phyloP scores from a whole-genome alignment of 106 monocot species.

The Allium fistulosum region DNA sequence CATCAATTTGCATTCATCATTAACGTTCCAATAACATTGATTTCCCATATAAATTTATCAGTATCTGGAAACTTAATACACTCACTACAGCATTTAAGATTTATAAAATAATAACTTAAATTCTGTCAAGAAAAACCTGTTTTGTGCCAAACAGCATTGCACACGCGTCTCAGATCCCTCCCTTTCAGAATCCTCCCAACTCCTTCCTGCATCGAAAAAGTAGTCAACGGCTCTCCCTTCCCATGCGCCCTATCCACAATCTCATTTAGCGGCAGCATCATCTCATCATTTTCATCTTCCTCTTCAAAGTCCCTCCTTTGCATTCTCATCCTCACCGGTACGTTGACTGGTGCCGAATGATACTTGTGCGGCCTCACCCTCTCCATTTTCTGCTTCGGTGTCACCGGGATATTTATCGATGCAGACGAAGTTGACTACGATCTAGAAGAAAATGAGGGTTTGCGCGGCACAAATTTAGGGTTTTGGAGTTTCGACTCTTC shows the following conservation, averaged over 20 bases:
- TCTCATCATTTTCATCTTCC: conserved; percentile 16
- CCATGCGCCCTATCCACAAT: conserved; percentile 51
- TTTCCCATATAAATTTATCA: too few relatives aligned
- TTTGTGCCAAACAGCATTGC: conserved; percentile 70
- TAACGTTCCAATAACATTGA: too few relatives aligned
- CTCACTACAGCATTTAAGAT: too few relatives aligned
- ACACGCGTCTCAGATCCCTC: conserved; percentile 60
- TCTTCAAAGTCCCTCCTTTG: conserved; percentile 6
- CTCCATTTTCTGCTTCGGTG: conserved; percentile 32
- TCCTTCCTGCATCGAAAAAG: conserved; percentile 82
- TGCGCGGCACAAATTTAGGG: conserved; percentile 19
- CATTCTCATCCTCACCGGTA: conserved; percentile 30
- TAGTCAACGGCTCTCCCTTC: conserved; percentile 54
- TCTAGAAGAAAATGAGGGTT: conserved; percentile 14
- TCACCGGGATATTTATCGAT: conserved; percentile 14
- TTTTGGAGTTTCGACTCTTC: conserved; percentile 21
- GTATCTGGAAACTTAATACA: too few relatives aligned
- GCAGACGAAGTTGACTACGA: conserved; percentile 18
- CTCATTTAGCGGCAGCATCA: conserved; percentile 86
- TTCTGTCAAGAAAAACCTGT: conserved; percentile 78
- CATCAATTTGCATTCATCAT: too few relatives aligned
- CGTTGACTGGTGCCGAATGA: conserved; percentile 69
- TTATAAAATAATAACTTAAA: neutral
- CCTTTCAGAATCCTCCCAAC: conserved; percentile 85
- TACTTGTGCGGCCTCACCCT: conserved; percentile 14